These are phyloP conservation scores for Schizophyllum commune DNA, from an alignment of 1,284 basidiomycete species.

Conservation along the genomic window DNA sequence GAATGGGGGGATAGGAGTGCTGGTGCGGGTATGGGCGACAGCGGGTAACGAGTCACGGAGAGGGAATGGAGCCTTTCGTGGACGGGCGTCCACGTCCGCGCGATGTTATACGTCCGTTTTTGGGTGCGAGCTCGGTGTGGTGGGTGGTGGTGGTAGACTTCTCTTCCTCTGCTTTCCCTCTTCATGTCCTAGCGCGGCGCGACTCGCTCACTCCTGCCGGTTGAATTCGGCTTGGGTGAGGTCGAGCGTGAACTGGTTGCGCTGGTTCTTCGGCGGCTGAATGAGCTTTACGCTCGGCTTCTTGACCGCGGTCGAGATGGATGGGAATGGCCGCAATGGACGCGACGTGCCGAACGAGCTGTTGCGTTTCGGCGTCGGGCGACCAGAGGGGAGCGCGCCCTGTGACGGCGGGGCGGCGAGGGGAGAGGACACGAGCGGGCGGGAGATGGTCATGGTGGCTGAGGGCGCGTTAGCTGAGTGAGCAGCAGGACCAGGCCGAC, in stretches of 20 bases:
- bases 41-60: neutral
- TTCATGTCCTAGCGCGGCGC: no score
- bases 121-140: neutral
- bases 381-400: constrained; percentile 21
- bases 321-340: constrained; percentile 66
- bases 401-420: no score
- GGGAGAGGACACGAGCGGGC: constrained; percentile 51
- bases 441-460: constrained; percentile 28
- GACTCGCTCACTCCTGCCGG: constrained; percentile 62
- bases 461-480: constrained; percentile 4
- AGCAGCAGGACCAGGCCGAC: no score
- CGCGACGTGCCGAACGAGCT: constrained; percentile 60
- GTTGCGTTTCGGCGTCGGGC: constrained; percentile 28
- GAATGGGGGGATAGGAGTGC: neutral
- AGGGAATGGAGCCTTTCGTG: neutral
- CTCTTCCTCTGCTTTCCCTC: no score
- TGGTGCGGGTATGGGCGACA: neutral
- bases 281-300: constrained; percentile 57
- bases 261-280: constrained; percentile 64
- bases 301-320: constrained; percentile 31
- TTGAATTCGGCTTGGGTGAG: constrained; percentile 76
- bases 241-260: constrained; percentile 62
- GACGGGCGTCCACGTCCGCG: neutral
- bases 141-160: neutral
- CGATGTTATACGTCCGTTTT: neutral